Evolutionary conservation across 495 filamentous ascomycete species (phyloP), one percentile per base, ranked within the genome.

Genomic region (Talaromyces ruber): DNA sequence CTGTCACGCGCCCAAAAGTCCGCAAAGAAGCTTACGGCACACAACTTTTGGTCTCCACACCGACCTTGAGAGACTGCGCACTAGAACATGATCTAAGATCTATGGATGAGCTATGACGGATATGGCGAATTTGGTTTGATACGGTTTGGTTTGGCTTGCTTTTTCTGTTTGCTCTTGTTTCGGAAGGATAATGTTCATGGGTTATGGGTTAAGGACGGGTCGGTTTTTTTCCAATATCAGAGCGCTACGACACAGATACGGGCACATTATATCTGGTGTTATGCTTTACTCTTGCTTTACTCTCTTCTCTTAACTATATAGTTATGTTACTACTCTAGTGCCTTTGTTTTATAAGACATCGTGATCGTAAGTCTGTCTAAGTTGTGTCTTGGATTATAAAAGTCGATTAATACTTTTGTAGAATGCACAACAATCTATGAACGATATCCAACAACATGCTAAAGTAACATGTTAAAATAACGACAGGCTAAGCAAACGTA

Each of bases 1-100:
- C 64, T 80, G 58, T 70, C 68, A 59, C 74, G 64, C 11, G 76
- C 76, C 47, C 78, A 81, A 51, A 69, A 67, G 59, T 68, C 68
- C 47, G 78, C 76, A 22, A 72, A 70, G 45, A 60, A 69, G 43
- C 52, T 81, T 55, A 54, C 74, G 62, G 69, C 63, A 55, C 63
- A 51, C 6, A 47, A 37, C 14, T 21, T 47, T 11, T 29, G 39
- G 43, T 45, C 32, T 14, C 24, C 9, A 5, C 59, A 16, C 25
- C 26, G 26, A 22, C 37, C 26, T 21, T 24, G 24, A 60, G 24
- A 60, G 12, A 30, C 22, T 28, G n/a, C 14, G 30, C 37, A 30
- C 14, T 16, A 18, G 54, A 57, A 30, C 8, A 34, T 57, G 37
- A 37, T 59, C 11, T 18, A 53, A 22, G 50, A 50, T 61, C 18